phyloP scores from a whole-genome alignment of 257 asterid genomes.

The Scutellaria minor region DNA sequence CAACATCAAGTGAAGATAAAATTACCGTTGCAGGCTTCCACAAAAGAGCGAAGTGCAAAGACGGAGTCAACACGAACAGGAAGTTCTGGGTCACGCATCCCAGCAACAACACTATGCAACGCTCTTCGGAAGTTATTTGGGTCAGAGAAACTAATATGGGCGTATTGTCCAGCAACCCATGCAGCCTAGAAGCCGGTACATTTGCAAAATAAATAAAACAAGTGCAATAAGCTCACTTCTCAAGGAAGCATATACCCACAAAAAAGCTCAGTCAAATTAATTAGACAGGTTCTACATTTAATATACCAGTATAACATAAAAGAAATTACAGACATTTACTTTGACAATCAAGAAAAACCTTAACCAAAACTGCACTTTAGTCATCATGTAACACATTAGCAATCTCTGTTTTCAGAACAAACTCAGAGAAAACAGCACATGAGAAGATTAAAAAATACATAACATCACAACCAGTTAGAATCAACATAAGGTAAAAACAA shows the following conservation, averaged over 20 bases:
- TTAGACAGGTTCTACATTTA: background rate
- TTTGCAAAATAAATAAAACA: constrained; percentile 24
- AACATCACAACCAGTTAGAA: constrained; percentile 19
- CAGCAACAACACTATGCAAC: constrained; percentile 87
- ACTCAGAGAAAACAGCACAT: background rate
- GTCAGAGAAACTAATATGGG: constrained; percentile 79
- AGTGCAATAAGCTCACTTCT: constrained; percentile 23
- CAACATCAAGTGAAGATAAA: constrained; percentile 27
- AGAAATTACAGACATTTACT: background rate
- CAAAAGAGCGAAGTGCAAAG: constrained; percentile 90
- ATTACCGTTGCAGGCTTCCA: constrained; percentile 94
- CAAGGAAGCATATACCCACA: background rate
- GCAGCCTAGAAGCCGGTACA: constrained; percentile 72
- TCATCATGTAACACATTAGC: background rate
- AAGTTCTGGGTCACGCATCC: constrained; percentile 98
- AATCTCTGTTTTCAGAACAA: constrained; percentile 16
- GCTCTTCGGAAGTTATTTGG: constrained; percentile 89
- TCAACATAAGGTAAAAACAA: constrained; percentile 16
- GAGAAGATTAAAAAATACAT: background rate
- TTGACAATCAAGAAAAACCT: background rate
- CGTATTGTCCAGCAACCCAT: constrained; percentile 99
- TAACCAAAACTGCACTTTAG: background rate
- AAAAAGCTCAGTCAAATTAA: constrained; percentile 6
- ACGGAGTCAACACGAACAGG: constrained; percentile 99
- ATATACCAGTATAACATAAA: background rate